Base-by-base conservation (phyloP, 441 rosid species). In the Rhodomyrtus psidioides region DNA sequence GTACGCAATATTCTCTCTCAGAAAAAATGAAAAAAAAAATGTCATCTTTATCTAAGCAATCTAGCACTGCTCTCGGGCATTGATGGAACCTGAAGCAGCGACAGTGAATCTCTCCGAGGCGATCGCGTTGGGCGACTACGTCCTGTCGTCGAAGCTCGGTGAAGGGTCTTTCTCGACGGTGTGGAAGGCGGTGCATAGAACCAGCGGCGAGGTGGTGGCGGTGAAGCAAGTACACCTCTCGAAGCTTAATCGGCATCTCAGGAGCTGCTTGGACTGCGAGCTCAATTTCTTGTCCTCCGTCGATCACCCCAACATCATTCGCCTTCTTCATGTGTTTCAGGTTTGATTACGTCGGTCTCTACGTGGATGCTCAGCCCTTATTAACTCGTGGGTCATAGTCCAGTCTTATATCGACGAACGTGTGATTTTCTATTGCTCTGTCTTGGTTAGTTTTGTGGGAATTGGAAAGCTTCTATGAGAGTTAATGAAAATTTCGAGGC, bases 141-240 rank as follows among this genome's bases (percentile, higher is more conserved):
- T 85, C 16, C 81, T 93, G 60, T 90, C 89, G 88, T 91, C 93
- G 46, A 94, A 94, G 87, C 87, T 93, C 2, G 91, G 92, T 24
- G 92, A 87, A 87, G 90, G 92, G 55, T 90, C 89, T 59, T 53
- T 87, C 8, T 92, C 93, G 55, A 87, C 89, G 0, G 93, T 94
- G 74, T 94, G 95, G 95, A 86, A 88, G 85, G 95, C 92, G 2
- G 90, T 89, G 85, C 91, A 88, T 91, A 85, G 70, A 53, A 46
- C 83, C 39, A 90, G 91, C 42, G 93, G 94, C 70, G 91, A 90
- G 81, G 90, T 74, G 54, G 93, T 93, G 62, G 95, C 89, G 26
- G 89, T 95, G 89, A 95, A 94, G 93, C 94, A 93, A 86, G 90
- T 94, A 76, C 82, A 87, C 88, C 92, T 91, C 82, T 87, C 93